Evolutionary conservation across 805 yeast species (phyloP).

Genomic region (Sugiyamaella boreocaroliniensis): DNA sequence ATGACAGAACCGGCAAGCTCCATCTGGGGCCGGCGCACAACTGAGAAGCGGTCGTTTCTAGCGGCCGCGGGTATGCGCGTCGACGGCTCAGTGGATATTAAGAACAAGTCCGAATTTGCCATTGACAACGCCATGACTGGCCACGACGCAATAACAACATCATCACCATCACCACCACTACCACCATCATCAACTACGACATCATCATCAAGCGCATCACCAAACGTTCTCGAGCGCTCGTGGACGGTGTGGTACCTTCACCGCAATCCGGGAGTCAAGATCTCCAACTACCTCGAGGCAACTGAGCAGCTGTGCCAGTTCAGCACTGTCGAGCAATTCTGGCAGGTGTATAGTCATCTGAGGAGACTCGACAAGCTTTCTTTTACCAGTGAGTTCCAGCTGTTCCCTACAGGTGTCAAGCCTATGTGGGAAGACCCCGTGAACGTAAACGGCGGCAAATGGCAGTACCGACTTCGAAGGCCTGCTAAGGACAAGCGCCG

Average conservation of each 20-base stretch:
- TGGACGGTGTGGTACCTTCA: conserved; percentile 30
- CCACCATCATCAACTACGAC: conserved; percentile 2
- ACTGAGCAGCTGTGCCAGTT: conserved; percentile 77
- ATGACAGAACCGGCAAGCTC: conserved; percentile 6
- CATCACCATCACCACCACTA: conserved; percentile 10
- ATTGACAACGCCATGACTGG: no score
- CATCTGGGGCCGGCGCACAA: conserved; percentile 17
- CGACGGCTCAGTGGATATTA: not conserved
- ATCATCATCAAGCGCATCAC: conserved; percentile 11
- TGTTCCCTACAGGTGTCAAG: conserved; percentile 52
- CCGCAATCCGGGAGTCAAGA: conserved; percentile 23
- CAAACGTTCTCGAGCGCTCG: conserved; percentile 16
- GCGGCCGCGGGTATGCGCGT: conserved; percentile 18
- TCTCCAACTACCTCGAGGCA: conserved; percentile 23
- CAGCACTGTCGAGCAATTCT: conserved; percentile 87
- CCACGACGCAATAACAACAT: conserved; percentile 10
- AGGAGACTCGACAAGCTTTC: conserved; percentile 21
- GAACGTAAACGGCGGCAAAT: conserved; percentile 55
- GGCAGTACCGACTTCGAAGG: conserved; percentile 49
- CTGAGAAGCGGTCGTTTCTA: conserved; percentile 18
- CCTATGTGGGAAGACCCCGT: conserved; percentile 67
- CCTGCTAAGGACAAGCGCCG: conserved; percentile 17
- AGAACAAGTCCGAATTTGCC: not conserved
- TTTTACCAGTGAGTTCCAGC: conserved; percentile 42
- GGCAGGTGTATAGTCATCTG: conserved; percentile 84